Evolutionary conservation across 768 basidiomycete species (phyloP).

Genomic region (Rhizopogon rudus): DNA sequence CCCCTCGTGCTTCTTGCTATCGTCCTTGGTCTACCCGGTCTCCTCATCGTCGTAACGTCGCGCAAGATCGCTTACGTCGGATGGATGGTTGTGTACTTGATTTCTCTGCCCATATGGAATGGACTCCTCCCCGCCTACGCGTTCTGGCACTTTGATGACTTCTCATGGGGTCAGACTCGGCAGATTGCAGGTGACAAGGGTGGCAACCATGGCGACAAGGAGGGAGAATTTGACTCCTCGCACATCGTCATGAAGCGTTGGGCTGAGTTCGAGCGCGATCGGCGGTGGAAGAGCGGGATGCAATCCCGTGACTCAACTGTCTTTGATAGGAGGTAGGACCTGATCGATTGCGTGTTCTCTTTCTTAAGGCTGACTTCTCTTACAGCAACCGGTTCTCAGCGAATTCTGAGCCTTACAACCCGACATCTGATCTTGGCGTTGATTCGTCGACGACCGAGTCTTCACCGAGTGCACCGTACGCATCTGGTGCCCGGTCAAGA

Average conservation of each 20-base stretch:
- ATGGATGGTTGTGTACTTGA: constrained; percentile 94
- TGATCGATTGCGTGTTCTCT: constrained; percentile 9
- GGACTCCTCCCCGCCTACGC: constrained; percentile 92
- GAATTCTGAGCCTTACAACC: constrained; percentile 65
- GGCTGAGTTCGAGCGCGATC: constrained; percentile 96
- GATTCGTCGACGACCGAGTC: constrained; percentile 65
- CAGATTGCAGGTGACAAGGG: constrained; percentile 71
- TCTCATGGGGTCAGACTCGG: constrained; percentile 95
- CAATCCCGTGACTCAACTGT: constrained; percentile 77
- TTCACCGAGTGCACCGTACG: constrained; percentile 28
- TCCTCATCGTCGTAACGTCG: constrained; percentile 94
- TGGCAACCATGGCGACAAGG: constrained; percentile 82
- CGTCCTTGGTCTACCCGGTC: constrained; percentile 92
- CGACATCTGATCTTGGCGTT: constrained; percentile 41
- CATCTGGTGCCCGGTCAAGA: constrained; percentile 41
- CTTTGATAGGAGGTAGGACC: constrained; percentile 61
- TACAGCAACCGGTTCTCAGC: constrained; percentile 64
- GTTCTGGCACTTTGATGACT: constrained; percentile 99
- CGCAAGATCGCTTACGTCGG: constrained; percentile 92
- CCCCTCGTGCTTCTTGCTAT: constrained; percentile 90
- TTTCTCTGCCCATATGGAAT: constrained; percentile 96
- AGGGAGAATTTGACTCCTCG: constrained; percentile 94
- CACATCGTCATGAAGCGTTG: constrained; percentile 99
- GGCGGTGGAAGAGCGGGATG: constrained; percentile 86
- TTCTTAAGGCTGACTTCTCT: constrained; percentile 21